phyloP scores from a whole-genome alignment of 2,329 filamentous ascomycete species.

The Exophiala xenobiotica region DNA sequence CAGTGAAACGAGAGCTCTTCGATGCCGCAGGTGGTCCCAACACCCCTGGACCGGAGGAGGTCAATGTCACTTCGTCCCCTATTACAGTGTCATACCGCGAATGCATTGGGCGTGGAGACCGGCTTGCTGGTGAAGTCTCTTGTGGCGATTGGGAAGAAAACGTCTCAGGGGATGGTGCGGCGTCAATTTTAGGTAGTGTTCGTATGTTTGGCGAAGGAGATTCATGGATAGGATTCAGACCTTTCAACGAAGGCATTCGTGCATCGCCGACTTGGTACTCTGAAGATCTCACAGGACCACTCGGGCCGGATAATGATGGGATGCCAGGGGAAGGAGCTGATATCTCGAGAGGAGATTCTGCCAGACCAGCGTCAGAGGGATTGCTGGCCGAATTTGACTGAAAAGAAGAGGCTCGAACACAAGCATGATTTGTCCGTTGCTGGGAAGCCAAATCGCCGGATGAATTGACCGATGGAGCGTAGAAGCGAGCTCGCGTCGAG shows the following conservation, averaged over 20 bases:
- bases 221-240: background rate
- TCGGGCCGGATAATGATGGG: no score
- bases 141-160: constrained; percentile 12
- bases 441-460: constrained; percentile 26
- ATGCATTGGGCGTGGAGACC: background rate
- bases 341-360: constrained; percentile 9
- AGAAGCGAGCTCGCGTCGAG: constrained; percentile 15
- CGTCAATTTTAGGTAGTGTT: constrained; percentile 4
- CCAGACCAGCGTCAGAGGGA: constrained; percentile 4
- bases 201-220: background rate
- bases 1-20: constrained; percentile 1
- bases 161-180: constrained; percentile 10
- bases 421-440: constrained; percentile 7
- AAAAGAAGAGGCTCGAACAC: background rate
- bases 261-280: no score
- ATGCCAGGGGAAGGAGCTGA: no score
- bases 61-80: background rate
- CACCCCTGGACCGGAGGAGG: constrained; percentile 7
- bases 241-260: background rate
- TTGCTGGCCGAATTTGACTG: background rate
- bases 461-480: constrained; percentile 22
- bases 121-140: constrained; percentile 15
- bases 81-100: background rate
- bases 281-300: no score
- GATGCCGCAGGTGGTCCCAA: background rate